phyloP scores from a whole-genome alignment of 176 grass and related monocot genomes.

The Tuctoria greenei region DNA sequence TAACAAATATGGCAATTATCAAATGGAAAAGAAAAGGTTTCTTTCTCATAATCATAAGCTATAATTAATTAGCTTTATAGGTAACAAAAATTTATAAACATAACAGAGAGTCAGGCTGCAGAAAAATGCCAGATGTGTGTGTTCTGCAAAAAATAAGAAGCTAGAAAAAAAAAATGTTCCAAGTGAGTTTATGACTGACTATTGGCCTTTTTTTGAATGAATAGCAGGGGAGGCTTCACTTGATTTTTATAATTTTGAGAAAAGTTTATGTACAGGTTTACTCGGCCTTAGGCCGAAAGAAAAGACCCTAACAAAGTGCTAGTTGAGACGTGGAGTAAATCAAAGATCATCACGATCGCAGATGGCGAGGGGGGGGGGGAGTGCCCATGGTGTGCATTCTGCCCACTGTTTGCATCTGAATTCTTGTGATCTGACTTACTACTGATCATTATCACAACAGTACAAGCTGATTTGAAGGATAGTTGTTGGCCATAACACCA shows the following conservation, averaged over 20 bases:
- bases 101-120: constrained; percentile 9
- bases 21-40: constrained; percentile 2
- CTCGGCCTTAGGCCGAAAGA: too few species aligned
- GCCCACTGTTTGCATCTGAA: too few species aligned
- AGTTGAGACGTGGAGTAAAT: too few species aligned
- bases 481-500: background rate
- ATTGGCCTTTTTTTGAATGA: background rate
- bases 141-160: background rate
- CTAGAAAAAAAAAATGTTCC: background rate
- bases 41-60: background rate
- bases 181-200: background rate
- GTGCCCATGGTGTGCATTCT: too few species aligned
- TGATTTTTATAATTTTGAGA: too few species aligned
- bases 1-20: constrained; percentile 10
- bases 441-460: constrained; percentile 12
- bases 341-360: too few species aligned
- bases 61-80: constrained; percentile 3
- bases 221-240: too few species aligned
- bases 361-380: too few species aligned
- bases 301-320: too few species aligned
- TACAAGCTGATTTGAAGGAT: constrained; percentile 17
- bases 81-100: background rate
- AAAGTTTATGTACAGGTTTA: too few species aligned
- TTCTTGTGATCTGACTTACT: background rate
- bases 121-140: background rate